These are phyloP conservation scores for Rhizopogon roseolus DNA, from an alignment of 768 basidiomycete species.

Conservation along the genomic window DNA sequence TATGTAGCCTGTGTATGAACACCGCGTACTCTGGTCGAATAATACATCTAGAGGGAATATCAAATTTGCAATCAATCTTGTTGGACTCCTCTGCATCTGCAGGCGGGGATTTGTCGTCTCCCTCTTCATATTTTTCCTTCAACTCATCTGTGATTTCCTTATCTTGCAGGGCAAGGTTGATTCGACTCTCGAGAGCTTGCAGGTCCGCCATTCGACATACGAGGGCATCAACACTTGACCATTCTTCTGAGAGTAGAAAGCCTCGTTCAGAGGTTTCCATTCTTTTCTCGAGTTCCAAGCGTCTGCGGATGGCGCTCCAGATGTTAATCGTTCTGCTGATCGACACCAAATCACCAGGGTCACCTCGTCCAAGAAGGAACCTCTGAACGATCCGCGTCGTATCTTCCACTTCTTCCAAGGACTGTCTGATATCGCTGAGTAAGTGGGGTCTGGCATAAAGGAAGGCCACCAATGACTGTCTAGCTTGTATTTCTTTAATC, in stretches of 20 bases:
- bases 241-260: slow-evolving; percentile 30
- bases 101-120: slow-evolving; percentile 14
- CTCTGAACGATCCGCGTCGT: slow-evolving; percentile 72
- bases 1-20: background rate
- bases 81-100: slow-evolving; percentile 6
- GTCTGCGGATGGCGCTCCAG: slow-evolving; percentile 51
- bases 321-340: slow-evolving; percentile 57
- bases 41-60: slow-evolving; percentile 40
- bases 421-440: slow-evolving; percentile 54
- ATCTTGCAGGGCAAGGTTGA: slow-evolving; percentile 43
- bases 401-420: slow-evolving; percentile 61
- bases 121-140: slow-evolving; percentile 15
- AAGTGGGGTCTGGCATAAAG: slow-evolving; percentile 60
- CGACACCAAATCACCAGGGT: slow-evolving; percentile 57
- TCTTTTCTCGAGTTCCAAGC: slow-evolving; percentile 51
- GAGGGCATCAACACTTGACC: slow-evolving; percentile 53
- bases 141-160: slow-evolving; percentile 15
- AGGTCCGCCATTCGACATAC: slow-evolving; percentile 51
- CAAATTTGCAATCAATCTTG: slow-evolving; percentile 15
- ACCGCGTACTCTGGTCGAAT: slow-evolving; percentile 60
- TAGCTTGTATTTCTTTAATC: slow-evolving; percentile 60
- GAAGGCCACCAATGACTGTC: slow-evolving; percentile 74
- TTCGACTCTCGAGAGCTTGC: slow-evolving; percentile 47
- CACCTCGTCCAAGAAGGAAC: slow-evolving; percentile 66
- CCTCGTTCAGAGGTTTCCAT: slow-evolving; percentile 38